Conservation (phyloP, 208 protist species). For the Trypanosoma avium region DNA sequence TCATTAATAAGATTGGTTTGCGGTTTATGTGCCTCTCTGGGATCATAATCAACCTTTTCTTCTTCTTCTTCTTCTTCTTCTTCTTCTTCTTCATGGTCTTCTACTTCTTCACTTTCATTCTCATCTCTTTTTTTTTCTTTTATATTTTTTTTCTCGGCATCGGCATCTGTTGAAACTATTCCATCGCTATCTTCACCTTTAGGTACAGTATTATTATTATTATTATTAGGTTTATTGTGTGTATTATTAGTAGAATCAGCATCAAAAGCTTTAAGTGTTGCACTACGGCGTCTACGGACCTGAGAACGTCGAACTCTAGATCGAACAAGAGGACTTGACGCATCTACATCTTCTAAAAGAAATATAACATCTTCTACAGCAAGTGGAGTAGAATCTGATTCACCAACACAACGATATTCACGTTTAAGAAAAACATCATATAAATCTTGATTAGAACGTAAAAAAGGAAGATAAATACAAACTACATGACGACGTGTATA, state of each 20-base stretch:
- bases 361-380: conserved; percentile 82
- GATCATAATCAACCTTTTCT: no score
- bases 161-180: neutral
- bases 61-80: neutral
- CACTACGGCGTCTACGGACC: conserved; percentile 23
- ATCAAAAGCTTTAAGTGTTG: conserved; percentile 26
- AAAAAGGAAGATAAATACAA: conserved; percentile 60
- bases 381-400: conserved; percentile 45
- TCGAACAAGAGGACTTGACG: conserved; percentile 66
- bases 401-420: conserved; percentile 47
- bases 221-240: conserved; percentile 16
- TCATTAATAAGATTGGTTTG: conserved; percentile 5
- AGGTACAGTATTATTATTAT: neutral
- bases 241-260: no score
- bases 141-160: conserved; percentile 6
- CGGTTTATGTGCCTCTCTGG: neutral
- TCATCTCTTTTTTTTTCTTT: no score
- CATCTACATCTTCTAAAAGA: conserved; percentile 83
- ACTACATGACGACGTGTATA: conserved; percentile 96
- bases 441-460: conserved; percentile 88
- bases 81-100: neutral
- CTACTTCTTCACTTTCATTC: neutral
- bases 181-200: neutral
- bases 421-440: conserved; percentile 87
- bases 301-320: conserved; percentile 41